A percentile compares a stretch with the other conserved stretches of the same genome.
Evolutionary conservation across 768 basidiomycete genomes (phyloP).

Genomic region (Lentinula sp.): DNA sequence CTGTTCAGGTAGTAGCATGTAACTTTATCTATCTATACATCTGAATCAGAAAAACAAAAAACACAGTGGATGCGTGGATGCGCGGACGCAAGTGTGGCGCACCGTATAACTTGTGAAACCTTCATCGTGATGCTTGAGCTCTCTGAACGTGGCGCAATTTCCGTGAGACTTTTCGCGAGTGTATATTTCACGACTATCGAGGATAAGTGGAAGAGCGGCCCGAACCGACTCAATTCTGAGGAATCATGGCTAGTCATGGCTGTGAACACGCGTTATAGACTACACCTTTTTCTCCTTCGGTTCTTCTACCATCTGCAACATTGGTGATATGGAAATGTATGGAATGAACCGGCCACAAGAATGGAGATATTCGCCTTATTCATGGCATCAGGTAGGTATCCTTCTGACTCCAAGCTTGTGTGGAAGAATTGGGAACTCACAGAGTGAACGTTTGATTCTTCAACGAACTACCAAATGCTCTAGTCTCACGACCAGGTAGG

Average conservation of each 20-base stretch:
- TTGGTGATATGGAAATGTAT: not conserved
- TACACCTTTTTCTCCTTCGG: not conserved
- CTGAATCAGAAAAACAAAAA: too few relatives aligned
- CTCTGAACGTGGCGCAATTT: too few relatives aligned
- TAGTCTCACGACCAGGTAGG: slow-evolving; percentile 86
- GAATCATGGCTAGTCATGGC: not conserved
- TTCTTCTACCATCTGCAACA: not conserved
- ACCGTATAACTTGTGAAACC: too few relatives aligned
- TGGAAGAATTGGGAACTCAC: slow-evolving; percentile 9
- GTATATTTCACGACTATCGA: too few relatives aligned
- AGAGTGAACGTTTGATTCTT: not conserved
- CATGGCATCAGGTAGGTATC: slow-evolving; percentile 74
- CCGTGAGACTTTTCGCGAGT: too few relatives aligned
- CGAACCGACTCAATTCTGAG: not conserved
- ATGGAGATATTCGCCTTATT: slow-evolving; percentile 35
- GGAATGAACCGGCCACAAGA: not conserved
- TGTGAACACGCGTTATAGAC: not conserved
- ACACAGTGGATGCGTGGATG: too few relatives aligned
- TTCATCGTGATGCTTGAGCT: too few relatives aligned
- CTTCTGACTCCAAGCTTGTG: not conserved
- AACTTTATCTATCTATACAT: not conserved
- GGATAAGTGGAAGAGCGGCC: not conserved
- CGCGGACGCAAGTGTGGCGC: too few relatives aligned
- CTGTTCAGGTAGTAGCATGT: not conserved
- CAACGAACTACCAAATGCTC: not conserved